These are phyloP conservation scores for Penicillium crystallinum DNA, from an alignment of 495 filamentous ascomycete genomes.

Conservation along the genomic window DNA sequence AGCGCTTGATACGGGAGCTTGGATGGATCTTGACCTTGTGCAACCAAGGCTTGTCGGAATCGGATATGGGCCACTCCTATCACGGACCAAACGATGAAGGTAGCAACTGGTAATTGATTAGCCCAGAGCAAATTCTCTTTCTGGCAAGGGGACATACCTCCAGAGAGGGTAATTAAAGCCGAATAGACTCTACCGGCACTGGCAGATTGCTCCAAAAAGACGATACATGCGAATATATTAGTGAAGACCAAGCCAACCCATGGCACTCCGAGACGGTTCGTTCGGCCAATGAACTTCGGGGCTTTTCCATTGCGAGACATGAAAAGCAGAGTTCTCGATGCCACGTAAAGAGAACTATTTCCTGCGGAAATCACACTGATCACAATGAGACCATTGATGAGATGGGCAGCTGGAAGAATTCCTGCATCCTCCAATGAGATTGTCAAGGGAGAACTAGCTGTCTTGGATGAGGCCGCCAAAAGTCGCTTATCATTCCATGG, in stretches of 20 bases:
- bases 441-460: conserved; percentile 68
- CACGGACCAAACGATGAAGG: conserved; percentile 62
- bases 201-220: conserved; percentile 58
- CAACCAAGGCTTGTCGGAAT: conserved; percentile 53
- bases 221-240: conserved; percentile 61
- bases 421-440: conserved; percentile 64
- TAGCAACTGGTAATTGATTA: conserved; percentile 43
- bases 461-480: conserved; percentile 42
- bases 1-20: conserved; percentile 55
- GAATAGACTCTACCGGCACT: conserved; percentile 51
- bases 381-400: conserved; percentile 70
- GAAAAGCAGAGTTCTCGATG: conserved; percentile 59
- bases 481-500: conserved; percentile 43
- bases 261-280: conserved; percentile 60
- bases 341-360: conserved; percentile 65
- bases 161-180: conserved; percentile 42
- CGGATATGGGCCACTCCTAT: conserved; percentile 65
- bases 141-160: conserved; percentile 19
- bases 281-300: conserved; percentile 57
- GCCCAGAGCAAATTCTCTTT: conserved; percentile 31
- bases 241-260: conserved; percentile 57
- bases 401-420: conserved; percentile 58
- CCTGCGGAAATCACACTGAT: conserved; percentile 64
- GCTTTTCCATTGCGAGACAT: conserved; percentile 63
- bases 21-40: conserved; percentile 48